Percentiles rank a stretch among this genome's conserved stretches.
Evolutionary conservation across 116 monocot species (phyloP).

Genomic region (Phalaenopsis hybrid): DNA sequence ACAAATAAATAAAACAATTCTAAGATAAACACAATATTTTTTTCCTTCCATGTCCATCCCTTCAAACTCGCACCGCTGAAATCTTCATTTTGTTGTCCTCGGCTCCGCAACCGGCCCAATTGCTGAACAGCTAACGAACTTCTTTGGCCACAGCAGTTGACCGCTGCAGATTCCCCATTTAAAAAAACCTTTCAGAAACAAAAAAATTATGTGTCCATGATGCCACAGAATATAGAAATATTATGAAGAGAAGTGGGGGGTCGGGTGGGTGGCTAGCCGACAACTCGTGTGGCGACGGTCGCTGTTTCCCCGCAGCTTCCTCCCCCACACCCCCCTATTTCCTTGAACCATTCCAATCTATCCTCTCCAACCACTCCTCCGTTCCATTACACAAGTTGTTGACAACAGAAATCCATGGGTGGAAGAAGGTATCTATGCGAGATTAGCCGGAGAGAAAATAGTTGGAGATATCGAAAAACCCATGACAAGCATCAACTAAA

Average conservation of each 20-base stretch:
- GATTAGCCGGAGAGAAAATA: background rate
- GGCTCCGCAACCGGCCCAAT: background rate
- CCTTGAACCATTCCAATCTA: slow-evolving; percentile 3
- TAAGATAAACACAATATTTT: no score
- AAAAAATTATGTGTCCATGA: background rate
- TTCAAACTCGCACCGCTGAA: no score
- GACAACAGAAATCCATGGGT: background rate
- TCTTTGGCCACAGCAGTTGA: background rate
- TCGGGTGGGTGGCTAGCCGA: background rate
- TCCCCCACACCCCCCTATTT: background rate
- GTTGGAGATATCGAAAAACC: background rate
- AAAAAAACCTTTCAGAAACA: no score
- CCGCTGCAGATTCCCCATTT: background rate
- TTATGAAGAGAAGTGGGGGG: background rate
- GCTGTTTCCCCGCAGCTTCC: slow-evolving; percentile 4
- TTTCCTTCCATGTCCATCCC: no score
- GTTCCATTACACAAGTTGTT: background rate
- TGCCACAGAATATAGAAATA: background rate
- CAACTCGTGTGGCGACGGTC: background rate
- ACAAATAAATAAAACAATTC: no score
- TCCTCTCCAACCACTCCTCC: slow-evolving; percentile 6
- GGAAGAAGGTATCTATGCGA: background rate
- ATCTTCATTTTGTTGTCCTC: no score
- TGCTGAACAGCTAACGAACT: slow-evolving; percentile 7
- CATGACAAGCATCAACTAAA: background rate